Base-by-base conservation (phyloP, 2,329 filamentous ascomycete species). In the Aspergillus persii region DNA sequence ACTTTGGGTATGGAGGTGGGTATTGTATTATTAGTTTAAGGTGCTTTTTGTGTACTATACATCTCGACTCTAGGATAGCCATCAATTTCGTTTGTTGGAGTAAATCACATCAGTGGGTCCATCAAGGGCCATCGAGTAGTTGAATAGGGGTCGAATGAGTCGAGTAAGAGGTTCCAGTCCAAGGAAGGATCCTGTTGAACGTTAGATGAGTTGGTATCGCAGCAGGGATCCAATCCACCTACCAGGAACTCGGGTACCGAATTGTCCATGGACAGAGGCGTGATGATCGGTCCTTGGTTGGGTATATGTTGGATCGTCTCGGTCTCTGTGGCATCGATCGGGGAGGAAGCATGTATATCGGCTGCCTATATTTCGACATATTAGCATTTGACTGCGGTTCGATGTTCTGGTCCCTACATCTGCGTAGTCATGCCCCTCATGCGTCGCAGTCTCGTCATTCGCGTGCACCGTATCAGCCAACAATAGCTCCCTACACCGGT, bases 401-500 rank as follows among this genome's bases (percentile, higher is more conserved):
- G 18, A 23, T 23, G 18, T 23, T 23, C 18, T 23, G 18, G 18
- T 23, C 4, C 36, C 7, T 41, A 41, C 36, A 41, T 41, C 36
- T 41, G 36, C 36, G 15, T 41, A 41, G 36, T 41, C 36, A 4
- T 12, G 36, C 2, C 36, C 12, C 36, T 41, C 36, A 41, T 41
- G 36, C 3, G 36, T 41, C 12, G 33, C 11, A 4, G 36, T 12
- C 12, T 15, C 36, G 15, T 41, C 36, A n/a, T 12, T 6, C 7
- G 44, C 33, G 44, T 53, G 41, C 9, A 23, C 11, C 26, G 49
- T 30, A 3, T 53, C 51, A 2, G 27, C 51, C 51, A 53, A 7
- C 15, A 53, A 44, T 27, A 53, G 27, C 39, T 53, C 51, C n/a
- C 51, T 36, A n/a, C 51, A 53, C 31, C 51, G 51, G 30, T 33